Evolutionary conservation across 495 filamentous ascomycete genomes (phyloP).

Genomic region (Mycothermus thermophilus): DNA sequence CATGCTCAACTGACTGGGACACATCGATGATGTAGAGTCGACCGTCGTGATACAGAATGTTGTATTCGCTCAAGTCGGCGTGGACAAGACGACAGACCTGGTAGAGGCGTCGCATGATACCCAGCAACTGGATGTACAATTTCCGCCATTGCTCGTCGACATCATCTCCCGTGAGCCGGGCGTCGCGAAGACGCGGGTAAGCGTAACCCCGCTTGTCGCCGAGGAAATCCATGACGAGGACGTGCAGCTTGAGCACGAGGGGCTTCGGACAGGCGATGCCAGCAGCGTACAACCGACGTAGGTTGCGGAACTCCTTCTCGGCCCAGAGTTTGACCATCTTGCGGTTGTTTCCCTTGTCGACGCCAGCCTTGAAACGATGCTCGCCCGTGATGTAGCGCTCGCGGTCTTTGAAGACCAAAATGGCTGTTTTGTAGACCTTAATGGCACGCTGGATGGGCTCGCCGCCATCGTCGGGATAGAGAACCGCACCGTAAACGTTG

Average conservation of each 20-base stretch:
- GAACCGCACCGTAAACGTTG: constrained; percentile 69
- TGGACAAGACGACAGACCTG: constrained; percentile 83
- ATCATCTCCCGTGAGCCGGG: constrained; percentile 27
- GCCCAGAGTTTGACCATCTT: constrained; percentile 98
- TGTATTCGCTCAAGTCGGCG: constrained; percentile 94
- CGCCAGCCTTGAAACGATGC: constrained; percentile 58
- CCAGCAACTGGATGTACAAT: constrained; percentile 69
- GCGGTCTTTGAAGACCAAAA: constrained; percentile 92
- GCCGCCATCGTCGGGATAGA: constrained; percentile 35
- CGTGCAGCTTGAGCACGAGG: constrained; percentile 71
- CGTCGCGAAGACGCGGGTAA: constrained; percentile 59
- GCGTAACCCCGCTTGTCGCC: constrained; percentile 77
- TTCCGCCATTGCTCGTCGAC: constrained; percentile 65
- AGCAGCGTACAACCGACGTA: constrained; percentile 66
- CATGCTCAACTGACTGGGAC: constrained; percentile 90
- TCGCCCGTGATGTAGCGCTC: constrained; percentile 91
- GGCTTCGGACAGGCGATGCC: constrained; percentile 87
- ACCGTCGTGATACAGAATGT: constrained; percentile 75
- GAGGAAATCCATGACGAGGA: constrained; percentile 85
- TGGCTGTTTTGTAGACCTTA: constrained; percentile 97
- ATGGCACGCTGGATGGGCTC: constrained; percentile 50
- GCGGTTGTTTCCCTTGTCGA: constrained; percentile 81
- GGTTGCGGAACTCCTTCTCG: constrained; percentile 93
- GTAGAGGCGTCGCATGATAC: constrained; percentile 85
- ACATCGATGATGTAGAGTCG: constrained; percentile 92